These are phyloP conservation scores for Auxenochlorella pyrenoidosa DNA, from an alignment of 139 green algal species.

Conservation along the genomic window DNA sequence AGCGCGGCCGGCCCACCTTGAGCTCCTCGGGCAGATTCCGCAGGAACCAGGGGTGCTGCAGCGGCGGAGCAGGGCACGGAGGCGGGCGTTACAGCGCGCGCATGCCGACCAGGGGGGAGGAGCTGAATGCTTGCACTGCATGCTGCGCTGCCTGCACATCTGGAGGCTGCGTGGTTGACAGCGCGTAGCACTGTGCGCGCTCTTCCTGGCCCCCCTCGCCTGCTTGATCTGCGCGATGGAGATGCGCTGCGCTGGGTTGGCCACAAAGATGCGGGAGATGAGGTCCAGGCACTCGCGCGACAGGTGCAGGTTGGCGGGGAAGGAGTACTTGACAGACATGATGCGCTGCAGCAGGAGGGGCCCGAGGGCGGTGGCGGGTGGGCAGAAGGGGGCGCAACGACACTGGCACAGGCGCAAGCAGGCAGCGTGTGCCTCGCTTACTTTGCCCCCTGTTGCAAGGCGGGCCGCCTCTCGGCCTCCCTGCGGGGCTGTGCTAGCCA, in stretches of 20 bases:
- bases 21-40: conserved; percentile 92
- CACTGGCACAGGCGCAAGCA: neutral
- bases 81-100: too few species aligned
- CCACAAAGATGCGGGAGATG: conserved; percentile 88
- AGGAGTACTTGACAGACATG: conserved; percentile 90
- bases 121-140: too few species aligned
- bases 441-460: too few species aligned
- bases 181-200: too few species aligned
- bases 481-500: neutral
- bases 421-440: too few species aligned
- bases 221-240: conserved; percentile 67
- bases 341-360: conserved; percentile 75
- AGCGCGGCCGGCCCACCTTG: conserved; percentile 45
- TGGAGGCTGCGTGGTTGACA: conserved; percentile 45
- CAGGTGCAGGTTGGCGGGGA: conserved; percentile 80
- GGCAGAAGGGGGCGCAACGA: neutral
- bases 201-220: too few species aligned
- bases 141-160: too few species aligned
- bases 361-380: neutral
- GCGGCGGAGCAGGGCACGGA: too few species aligned
- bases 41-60: conserved; percentile 92
- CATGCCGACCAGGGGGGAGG: too few species aligned
- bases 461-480: too few species aligned
- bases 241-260: conserved; percentile 81
- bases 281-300: conserved; percentile 88